Conservation (phyloP, 108 stramenopile genomes). For the Nannochloropsis gaditana region DNA sequence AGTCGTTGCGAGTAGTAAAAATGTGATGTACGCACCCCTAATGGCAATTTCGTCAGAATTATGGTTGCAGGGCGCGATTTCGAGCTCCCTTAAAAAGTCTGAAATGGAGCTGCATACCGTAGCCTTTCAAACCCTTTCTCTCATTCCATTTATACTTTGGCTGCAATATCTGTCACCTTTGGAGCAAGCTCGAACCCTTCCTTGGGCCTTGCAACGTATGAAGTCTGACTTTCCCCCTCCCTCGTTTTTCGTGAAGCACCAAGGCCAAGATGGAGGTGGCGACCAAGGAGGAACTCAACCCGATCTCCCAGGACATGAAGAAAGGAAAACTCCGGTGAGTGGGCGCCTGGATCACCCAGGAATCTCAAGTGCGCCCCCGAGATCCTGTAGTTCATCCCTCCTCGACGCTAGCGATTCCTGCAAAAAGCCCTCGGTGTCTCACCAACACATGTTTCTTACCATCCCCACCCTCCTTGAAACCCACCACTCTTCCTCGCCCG, state of each 20-base stretch:
- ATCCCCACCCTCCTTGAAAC: not conserved
- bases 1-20: not conserved
- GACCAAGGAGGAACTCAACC: conserved; percentile 90
- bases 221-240: not conserved
- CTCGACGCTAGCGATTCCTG: too few species aligned
- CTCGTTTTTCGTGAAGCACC: conserved; percentile 57
- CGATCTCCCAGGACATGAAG: conserved; percentile 96
- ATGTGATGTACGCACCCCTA: too few species aligned
- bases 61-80: too few species aligned
- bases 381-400: too few species aligned
- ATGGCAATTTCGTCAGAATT: too few species aligned
- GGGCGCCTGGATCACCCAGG: not conserved
- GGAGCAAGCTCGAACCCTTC: too few species aligned
- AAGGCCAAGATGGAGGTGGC: conserved; percentile 98
- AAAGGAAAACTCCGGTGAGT: conserved; percentile 80
- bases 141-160: too few species aligned
- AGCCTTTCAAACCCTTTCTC: too few species aligned
- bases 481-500: not conserved
- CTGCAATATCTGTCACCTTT: too few species aligned
- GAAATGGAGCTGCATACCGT: too few species aligned
- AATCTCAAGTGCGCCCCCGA: too few species aligned
- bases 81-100: too few species aligned
- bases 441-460: not conserved
- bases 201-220: not conserved
- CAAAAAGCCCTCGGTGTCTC: not conserved